Evolutionary conservation across 2,329 filamentous ascomycete genomes (phyloP).

Genomic region (Colletotrichum camelliae): DNA sequence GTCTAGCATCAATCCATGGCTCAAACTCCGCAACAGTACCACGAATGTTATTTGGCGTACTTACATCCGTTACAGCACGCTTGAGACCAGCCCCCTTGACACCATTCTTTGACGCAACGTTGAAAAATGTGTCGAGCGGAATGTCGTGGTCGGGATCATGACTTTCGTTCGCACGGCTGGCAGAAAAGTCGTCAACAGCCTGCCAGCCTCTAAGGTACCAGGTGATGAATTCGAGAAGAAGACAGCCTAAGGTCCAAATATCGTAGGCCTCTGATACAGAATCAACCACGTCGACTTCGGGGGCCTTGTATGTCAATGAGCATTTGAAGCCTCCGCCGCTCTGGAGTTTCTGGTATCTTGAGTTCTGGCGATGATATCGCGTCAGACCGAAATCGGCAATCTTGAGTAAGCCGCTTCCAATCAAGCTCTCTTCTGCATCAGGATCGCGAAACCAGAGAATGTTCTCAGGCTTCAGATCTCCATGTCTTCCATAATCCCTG

Average conservation of each 20-base stretch:
- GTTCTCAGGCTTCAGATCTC: conserved; percentile 2
- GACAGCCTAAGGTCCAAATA: conserved; percentile 23
- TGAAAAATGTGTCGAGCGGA: not conserved
- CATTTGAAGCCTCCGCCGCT: not conserved
- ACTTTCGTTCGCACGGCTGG: not conserved
- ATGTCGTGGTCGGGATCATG: not conserved
- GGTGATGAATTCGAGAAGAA: conserved; percentile 21
- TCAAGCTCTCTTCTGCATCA: too few relatives aligned
- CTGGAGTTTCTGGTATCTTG: not conserved
- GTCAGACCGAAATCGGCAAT: not conserved
- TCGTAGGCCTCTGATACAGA: conserved; percentile 14
- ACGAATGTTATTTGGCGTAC: not conserved
- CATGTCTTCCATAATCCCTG: not conserved
- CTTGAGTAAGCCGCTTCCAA: not conserved
- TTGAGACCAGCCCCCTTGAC: not conserved
- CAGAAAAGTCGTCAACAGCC: not conserved
- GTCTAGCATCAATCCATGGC: too few relatives aligned
- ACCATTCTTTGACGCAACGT: not conserved
- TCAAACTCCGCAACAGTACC: too few relatives aligned
- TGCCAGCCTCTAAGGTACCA: conserved; percentile 19
- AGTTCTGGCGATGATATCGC: not conserved
- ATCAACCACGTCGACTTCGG: conserved; percentile 13
- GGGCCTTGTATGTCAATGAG: conserved; percentile 6
- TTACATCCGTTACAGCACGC: not conserved
- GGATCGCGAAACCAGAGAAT: not conserved